Percentiles rank a stretch among this genome's conserved stretches.
phyloP scores from a whole-genome alignment of 2,329 filamentous ascomycete genomes.

The Beauveria rudraprayagi region DNA sequence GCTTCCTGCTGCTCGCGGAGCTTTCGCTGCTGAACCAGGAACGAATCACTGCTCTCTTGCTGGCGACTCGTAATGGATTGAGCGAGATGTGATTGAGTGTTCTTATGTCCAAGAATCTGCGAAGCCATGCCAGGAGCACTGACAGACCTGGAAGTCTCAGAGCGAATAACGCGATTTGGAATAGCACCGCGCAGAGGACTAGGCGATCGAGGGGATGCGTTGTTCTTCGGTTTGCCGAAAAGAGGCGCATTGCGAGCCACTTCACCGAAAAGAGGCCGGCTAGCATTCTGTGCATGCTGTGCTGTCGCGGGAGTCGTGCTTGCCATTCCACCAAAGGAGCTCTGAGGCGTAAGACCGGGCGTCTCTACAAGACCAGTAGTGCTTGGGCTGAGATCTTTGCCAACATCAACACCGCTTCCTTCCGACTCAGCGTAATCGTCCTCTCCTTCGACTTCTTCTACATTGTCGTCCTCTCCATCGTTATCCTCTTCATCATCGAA shows the following conservation, averaged over 20 bases:
- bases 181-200: conserved; percentile 58
- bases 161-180: conserved; percentile 39
- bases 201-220: conserved; percentile 60
- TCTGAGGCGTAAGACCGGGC: conserved; percentile 47
- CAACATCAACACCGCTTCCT: conserved; percentile 57
- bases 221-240: conserved; percentile 43
- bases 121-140: conserved; percentile 54
- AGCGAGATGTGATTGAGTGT: conserved; percentile 28
- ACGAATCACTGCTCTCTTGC: conserved; percentile 35
- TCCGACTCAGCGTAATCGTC: conserved; percentile 43
- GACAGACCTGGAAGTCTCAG: conserved; percentile 48
- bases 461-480: conserved; percentile 31
- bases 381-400: conserved; percentile 53
- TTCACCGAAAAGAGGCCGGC: conserved; percentile 47
- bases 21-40: conserved; percentile 42
- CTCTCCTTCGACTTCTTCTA: conserved; percentile 32
- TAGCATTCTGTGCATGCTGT: conserved; percentile 34
- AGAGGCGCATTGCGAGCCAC: conserved; percentile 40
- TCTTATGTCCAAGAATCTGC: conserved; percentile 39
- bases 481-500: conserved; percentile 31
- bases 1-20: conserved; percentile 47
- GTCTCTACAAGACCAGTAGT: conserved; percentile 36
- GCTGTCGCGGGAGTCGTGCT: conserved; percentile 26
- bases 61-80: conserved; percentile 33
- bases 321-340: conserved; percentile 47